Evolutionary conservation across 495 filamentous ascomycete genomes (phyloP), one percentile per base, ranked within the genome.

Genomic region (Penicilliopsis zonata): DNA sequence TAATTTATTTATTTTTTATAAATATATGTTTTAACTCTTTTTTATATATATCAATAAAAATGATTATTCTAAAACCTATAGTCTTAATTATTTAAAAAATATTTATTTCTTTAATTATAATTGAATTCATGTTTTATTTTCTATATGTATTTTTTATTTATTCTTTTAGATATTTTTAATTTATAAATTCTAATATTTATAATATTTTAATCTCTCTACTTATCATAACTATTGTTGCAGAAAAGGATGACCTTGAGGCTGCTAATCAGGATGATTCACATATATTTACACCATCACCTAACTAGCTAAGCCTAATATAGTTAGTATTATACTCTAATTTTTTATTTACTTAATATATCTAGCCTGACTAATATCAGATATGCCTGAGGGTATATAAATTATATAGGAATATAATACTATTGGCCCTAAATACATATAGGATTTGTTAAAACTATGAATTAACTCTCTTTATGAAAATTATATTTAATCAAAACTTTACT

Each of bases 1-100:
- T 27, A 16, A 24, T 23, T 24, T 34, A 34, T 13, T 22, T 22
- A 13, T 34, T 34, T 25, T 34, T 27, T 34, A 34, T 25, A 4
- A 14, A 25, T 23, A 22, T 23, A 18, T 33, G 23, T 34, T 16
- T 34, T 23, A 34, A 35, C 28, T 13, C 16, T 13, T 18, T 10
- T 35, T 18, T 2, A 17, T 35, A 35, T 35, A 28, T 19, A 12
- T 17, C 19, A 35, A 35, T 29, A 13, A 18, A 3, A 18, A 28
- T 17, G 13, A 19, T 18, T 16, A 28, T 7, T 25, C 6, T 26
- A 34, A 12, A n/a, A 13, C 6, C 16, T 8, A 34, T 5, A 24
- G 18, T 34, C 24, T 26, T 12, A 16, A 16, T 17, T 28, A 28
- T 19, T 28, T 12, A 9, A 35, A 13, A 10, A 28, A 5, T 7